Base-by-base conservation (phyloP, 2,329 filamentous ascomycete genomes). In the Stemphylium beticola region DNA sequence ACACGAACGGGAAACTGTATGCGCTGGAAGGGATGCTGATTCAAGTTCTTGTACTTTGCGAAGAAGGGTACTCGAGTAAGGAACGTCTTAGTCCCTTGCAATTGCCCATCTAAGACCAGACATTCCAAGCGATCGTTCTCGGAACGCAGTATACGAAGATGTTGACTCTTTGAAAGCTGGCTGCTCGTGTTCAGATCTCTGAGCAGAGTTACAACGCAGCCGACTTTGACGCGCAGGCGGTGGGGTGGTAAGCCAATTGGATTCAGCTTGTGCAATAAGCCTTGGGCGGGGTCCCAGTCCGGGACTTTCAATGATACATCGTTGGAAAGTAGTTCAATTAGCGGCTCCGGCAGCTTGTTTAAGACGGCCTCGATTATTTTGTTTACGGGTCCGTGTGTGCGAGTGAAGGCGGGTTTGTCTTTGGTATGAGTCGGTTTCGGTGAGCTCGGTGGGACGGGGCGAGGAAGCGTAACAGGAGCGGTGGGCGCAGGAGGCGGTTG, bases 1-100 rank as follows among this genome's bases (percentile, higher is more conserved):
- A 75, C 61, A 7, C 69, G 65, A 7, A 75, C 62, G 4, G 73
- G 72, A 45, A 72, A 75, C 22, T 75, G 73, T 3, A 46, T 67
- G 34, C 73, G 62, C 31, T 60, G 60, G 14, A 71, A 75, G 0
- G 65, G 51, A 34, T 53, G 66, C 15, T 60, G 58, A 2, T 61
- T 55, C 4, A 74, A 60, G 22, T 73, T 73, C 24, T 61, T 64
- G 32, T 74, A 71, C 14, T 55, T 71, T 9, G 65, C 67, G 4
- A 46, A 17, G 26, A 75, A 74, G 3, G 67, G 26, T 0, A 71
- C 53, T 4, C 68, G 65, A 1, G 67, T 72, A 1, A 75, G 55
- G 31, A 72, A 57, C 1, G 65, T 65, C 39, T 71, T 72, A 12
- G 69, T 72, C 11, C 72, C 71, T 42, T 67, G 58, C n/a, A 72